Evolutionary conservation across 352 stramenopile species (phyloP).

Genomic region (Globisporangium rhizosaccharum): DNA sequence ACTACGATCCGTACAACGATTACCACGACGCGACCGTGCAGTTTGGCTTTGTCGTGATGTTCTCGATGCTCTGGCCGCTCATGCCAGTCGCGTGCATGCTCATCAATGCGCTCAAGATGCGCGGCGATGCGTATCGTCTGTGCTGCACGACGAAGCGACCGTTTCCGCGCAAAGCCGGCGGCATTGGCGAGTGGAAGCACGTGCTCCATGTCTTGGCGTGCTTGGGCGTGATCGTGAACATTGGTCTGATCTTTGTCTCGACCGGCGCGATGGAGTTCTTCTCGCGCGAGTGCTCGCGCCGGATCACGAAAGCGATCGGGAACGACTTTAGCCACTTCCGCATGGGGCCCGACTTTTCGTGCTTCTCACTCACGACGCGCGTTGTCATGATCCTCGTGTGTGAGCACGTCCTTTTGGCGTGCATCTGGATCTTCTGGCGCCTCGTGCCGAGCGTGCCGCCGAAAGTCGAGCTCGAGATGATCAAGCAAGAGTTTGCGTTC

Average conservation of each 20-base stretch:
- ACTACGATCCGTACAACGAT: slow-evolving; percentile 80
- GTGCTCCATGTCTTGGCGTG: slow-evolving; percentile 67
- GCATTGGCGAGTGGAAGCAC: slow-evolving; percentile 69
- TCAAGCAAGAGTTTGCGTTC: slow-evolving; percentile 68
- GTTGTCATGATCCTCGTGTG: slow-evolving; percentile 78
- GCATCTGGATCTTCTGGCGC: slow-evolving; percentile 70
- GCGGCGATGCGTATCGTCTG: slow-evolving; percentile 66
- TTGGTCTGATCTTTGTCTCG: slow-evolving; percentile 73
- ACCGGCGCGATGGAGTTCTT: slow-evolving; percentile 76
- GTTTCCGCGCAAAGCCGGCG: slow-evolving; percentile 63
- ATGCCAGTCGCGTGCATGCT: slow-evolving; percentile 76
- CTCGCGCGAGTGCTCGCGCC: slow-evolving; percentile 36
- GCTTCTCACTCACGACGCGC: slow-evolving; percentile 67
- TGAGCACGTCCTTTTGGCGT: slow-evolving; percentile 53
- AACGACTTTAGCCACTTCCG: slow-evolving; percentile 55
- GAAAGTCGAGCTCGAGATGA: slow-evolving; percentile 54
- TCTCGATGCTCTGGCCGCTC: slow-evolving; percentile 78
- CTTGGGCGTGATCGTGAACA: slow-evolving; percentile 69
- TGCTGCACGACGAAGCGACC: slow-evolving; percentile 69
- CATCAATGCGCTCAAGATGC: slow-evolving; percentile 77
- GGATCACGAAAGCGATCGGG: slow-evolving; percentile 50
- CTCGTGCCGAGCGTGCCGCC: slow-evolving; percentile 53
- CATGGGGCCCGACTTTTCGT: slow-evolving; percentile 71
- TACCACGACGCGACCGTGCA: slow-evolving; percentile 79
- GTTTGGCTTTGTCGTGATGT: slow-evolving; percentile 86